Percentiles rank a stretch among this genome's conserved stretches.
Evolutionary conservation across 208 protist species (phyloP).

Genomic region (Sergeia podlipaevii): DNA sequence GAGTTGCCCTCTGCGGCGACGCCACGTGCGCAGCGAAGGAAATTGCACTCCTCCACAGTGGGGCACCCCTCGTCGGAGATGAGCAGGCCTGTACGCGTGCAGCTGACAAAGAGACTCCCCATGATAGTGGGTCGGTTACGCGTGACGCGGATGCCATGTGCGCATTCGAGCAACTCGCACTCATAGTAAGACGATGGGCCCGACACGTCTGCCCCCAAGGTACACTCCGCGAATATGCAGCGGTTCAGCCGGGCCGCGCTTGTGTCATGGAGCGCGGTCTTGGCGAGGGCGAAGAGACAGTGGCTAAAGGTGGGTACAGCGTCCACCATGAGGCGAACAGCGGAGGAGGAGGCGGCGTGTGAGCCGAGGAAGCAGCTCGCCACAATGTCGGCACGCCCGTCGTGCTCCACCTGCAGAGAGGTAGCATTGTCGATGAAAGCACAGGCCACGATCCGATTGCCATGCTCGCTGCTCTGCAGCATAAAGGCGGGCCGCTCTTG

Average conservation of each 20-base stretch:
- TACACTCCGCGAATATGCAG: conserved; percentile 22
- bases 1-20: conserved; percentile 15
- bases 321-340: conserved; percentile 5
- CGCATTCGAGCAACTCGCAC: conserved; percentile 27
- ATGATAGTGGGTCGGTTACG: conserved; percentile 8
- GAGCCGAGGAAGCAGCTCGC: conserved; percentile 19
- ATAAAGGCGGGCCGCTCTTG: conserved; percentile 1
- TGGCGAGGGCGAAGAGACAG: conserved; percentile 21
- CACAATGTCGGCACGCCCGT: conserved; percentile 12
- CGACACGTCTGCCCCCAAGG: conserved; percentile 8
- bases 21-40: conserved; percentile 20
- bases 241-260: conserved; percentile 9
- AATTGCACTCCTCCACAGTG: conserved; percentile 17
- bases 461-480: conserved; percentile 2
- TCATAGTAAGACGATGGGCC: conserved; percentile 14
- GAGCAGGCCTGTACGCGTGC: conserved; percentile 20
- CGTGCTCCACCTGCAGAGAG: conserved; percentile 11
- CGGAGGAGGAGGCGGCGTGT: conserved; percentile 6
- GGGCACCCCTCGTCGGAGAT: conserved; percentile 13
- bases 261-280: conserved; percentile 6
- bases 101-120: conserved; percentile 21
- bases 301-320: conserved; percentile 16
- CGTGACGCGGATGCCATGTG: conserved; percentile 8
- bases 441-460: conserved; percentile 10
- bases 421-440: conserved; percentile 21